Percentiles rank a stretch among this genome's conserved stretches.
These are phyloP conservation scores for Marchantia polymorpha DNA, from an alignment of 225 moss, liverwort and hornwort species.

Conservation along the genomic window DNA sequence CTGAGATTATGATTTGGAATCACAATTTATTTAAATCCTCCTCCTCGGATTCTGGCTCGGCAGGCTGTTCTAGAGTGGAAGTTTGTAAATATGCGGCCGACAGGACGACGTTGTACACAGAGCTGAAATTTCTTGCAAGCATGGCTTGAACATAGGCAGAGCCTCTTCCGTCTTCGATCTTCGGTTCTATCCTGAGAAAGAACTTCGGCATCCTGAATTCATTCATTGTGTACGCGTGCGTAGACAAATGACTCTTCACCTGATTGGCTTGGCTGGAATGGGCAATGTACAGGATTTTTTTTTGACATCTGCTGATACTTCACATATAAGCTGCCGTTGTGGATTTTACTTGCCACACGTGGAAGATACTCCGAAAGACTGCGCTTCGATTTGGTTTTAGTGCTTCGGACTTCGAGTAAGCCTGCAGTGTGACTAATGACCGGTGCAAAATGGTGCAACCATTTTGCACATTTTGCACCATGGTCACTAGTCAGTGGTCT, in stretches of 20 bases:
- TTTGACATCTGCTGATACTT: background rate
- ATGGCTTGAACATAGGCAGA: background rate
- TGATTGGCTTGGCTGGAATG: background rate
- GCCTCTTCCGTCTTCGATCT: background rate
- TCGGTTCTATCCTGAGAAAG: background rate
- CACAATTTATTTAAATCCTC: background rate
- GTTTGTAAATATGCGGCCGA: slow-evolving; percentile 9
- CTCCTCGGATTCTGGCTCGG: no score
- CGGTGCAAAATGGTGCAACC: no score
- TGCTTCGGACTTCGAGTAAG: background rate
- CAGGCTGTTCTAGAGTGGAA: background rate
- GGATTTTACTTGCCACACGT: background rate
- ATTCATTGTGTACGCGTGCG: background rate
- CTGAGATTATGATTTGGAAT: background rate
- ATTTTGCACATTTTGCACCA: no score
- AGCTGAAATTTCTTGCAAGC: background rate
- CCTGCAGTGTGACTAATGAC: no score
- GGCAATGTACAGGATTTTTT: background rate
- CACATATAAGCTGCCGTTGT: background rate
- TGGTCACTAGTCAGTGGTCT: no score
- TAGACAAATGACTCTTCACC: background rate
- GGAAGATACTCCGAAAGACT: background rate
- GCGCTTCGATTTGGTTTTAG: background rate
- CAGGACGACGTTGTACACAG: background rate
- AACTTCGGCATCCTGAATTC: background rate